Evolutionary conservation across 768 basidiomycete species (phyloP).

Genomic region (Trametes elegans): DNA sequence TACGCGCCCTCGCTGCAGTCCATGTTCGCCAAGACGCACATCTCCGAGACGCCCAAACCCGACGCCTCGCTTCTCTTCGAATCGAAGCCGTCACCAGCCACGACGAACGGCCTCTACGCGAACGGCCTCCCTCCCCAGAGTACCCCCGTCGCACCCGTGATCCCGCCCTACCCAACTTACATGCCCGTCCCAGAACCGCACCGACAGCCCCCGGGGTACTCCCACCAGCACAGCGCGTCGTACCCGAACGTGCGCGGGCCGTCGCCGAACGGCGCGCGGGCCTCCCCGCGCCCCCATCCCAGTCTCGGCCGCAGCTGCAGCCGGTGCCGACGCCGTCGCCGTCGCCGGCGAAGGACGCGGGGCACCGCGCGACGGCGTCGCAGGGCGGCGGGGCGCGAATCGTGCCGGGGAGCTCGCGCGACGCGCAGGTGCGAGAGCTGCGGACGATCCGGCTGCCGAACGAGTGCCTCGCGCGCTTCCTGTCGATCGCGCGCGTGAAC

Average conservation of each 20-base stretch:
- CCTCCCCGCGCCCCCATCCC: slow-evolving; percentile 25
- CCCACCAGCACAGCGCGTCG: slow-evolving; percentile 6
- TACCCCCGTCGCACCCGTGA: slow-evolving; percentile 22
- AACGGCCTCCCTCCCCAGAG: slow-evolving; percentile 38
- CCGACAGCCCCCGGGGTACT: slow-evolving; percentile 7
- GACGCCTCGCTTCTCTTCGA: slow-evolving; percentile 47
- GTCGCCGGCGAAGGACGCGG: slow-evolving; percentile 30
- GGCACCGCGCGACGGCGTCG: slow-evolving; percentile 26
- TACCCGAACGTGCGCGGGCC: slow-evolving; percentile 20
- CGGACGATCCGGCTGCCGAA: slow-evolving; percentile 69
- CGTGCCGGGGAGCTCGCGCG: slow-evolving; percentile 29
- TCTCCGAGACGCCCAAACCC: slow-evolving; percentile 31
- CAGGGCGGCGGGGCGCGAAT: slow-evolving; percentile 23
- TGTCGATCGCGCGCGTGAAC: slow-evolving; percentile 75
- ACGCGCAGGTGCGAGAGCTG: slow-evolving; percentile 41
- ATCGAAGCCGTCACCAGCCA: slow-evolving; percentile 20
- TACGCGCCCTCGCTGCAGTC: slow-evolving; percentile 76
- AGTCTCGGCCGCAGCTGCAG: too few species aligned
- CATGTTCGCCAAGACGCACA: slow-evolving; percentile 48
- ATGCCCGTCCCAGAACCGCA: slow-evolving; percentile 18
- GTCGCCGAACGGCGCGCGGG: slow-evolving; percentile 22
- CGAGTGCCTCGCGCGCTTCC: slow-evolving; percentile 71
- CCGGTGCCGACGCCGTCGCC: too few species aligned
- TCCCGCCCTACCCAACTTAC: slow-evolving; percentile 21
- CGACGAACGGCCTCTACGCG: slow-evolving; percentile 19